Evolutionary conservation across 768 basidiomycete species (phyloP).

Genomic region (Asterophora lycoperdoides): DNA sequence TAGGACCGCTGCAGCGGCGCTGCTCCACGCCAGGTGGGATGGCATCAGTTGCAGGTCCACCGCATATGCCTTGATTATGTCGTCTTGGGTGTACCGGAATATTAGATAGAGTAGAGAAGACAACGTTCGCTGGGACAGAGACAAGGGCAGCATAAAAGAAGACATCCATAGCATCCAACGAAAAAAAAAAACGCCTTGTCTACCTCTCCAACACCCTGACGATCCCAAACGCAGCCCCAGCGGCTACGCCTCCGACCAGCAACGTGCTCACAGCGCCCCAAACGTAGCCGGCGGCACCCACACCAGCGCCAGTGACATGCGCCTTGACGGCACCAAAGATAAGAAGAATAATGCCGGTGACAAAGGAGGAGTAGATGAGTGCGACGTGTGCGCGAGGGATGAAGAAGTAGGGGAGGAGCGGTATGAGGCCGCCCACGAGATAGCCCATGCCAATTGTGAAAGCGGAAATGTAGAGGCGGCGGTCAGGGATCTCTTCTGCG

Average conservation of each 20-base stretch:
- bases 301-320: constrained; percentile 78
- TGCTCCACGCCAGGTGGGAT: too few relatives aligned
- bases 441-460: constrained; percentile 95
- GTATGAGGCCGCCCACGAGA: constrained; percentile 89
- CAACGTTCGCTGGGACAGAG: too few relatives aligned
- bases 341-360: constrained; percentile 84
- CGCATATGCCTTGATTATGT: too few relatives aligned
- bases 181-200: background rate
- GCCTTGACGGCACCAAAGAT: constrained; percentile 91
- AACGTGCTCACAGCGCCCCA: constrained; percentile 88
- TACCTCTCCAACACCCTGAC: constrained; percentile 43
- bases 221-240: constrained; percentile 60
- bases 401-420: constrained; percentile 91
- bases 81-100: too few relatives aligned
- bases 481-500: constrained; percentile 83
- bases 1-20: too few relatives aligned
- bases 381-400: constrained; percentile 63
- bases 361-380: constrained; percentile 66
- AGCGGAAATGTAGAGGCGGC: constrained; percentile 83
- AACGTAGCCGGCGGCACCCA: constrained; percentile 61
- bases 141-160: too few relatives aligned
- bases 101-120: too few relatives aligned
- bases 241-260: constrained; percentile 86
- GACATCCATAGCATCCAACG: background rate
- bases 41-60: too few relatives aligned